phyloP scores from a whole-genome alignment of 2,329 filamentous ascomycete species.

The Canariomyces notabilis region DNA sequence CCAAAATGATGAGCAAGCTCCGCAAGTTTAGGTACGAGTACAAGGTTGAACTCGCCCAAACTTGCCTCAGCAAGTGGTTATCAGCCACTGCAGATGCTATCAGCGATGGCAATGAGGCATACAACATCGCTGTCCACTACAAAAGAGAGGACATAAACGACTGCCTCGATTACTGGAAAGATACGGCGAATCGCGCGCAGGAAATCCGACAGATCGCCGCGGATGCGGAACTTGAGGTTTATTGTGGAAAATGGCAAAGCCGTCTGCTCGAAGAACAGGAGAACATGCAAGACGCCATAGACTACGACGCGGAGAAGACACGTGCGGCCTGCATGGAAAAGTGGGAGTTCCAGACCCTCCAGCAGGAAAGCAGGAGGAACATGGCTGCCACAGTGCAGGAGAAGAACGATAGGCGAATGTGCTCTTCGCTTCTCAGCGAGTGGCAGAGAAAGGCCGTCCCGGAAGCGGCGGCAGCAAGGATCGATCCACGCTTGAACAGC shows the following conservation, averaged over 20 bases:
- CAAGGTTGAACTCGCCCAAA: conserved; percentile 23
- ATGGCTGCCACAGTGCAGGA: conserved; percentile 23
- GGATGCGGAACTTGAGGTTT: conserved; percentile 27
- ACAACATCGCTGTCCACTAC: conserved; percentile 23
- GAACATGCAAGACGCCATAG: conserved; percentile 23
- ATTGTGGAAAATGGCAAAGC: conserved; percentile 23
- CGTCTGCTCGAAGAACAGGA: conserved; percentile 21
- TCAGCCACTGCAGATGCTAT: conserved; percentile 19
- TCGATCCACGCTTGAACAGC: conserved; percentile 16
- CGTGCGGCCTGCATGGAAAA: conserved; percentile 20
- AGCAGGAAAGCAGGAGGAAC: conserved; percentile 21
- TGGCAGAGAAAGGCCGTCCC: conserved; percentile 26
- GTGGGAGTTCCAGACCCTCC: conserved; percentile 27
- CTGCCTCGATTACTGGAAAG: conserved; percentile 22
- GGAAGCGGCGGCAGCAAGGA: conserved; percentile 10
- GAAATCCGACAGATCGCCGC: conserved; percentile 24
- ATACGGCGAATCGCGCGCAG: conserved; percentile 13
- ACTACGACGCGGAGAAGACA: conserved; percentile 25
- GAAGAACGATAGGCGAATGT: conserved; percentile 22
- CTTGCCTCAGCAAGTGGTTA: conserved; percentile 25
- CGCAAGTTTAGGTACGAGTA: conserved; percentile 25
- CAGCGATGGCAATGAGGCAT: conserved; percentile 23
- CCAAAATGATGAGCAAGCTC: conserved; percentile 23
- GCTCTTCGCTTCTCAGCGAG: conserved; percentile 21
- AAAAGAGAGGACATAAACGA: conserved; percentile 25